A percentile compares a stretch with the other conserved stretches of the same genome.
Evolutionary conservation across 1,139 yeast species (phyloP).

Genomic region (Meyerozyma athensensis): DNA sequence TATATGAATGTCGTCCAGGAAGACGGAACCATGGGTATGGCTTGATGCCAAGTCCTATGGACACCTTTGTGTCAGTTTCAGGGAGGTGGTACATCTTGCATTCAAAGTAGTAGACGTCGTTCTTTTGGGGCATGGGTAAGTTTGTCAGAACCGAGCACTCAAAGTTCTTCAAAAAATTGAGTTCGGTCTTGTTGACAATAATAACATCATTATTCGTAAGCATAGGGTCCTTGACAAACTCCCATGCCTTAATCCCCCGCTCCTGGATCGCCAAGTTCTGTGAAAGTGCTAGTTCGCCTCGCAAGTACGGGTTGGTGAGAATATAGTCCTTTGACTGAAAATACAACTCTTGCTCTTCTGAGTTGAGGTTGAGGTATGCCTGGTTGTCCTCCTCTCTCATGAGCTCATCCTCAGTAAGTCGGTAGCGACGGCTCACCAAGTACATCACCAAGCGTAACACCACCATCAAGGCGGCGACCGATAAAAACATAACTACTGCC

Average conservation of each 20-base stretch:
- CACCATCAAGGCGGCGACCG: constrained; percentile 1
- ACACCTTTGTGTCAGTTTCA: constrained; percentile 38
- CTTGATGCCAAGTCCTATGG: constrained; percentile 44
- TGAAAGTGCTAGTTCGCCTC: constrained; percentile 39
- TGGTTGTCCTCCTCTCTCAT: constrained; percentile 59
- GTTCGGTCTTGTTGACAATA: constrained; percentile 70
- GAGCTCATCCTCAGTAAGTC: constrained; percentile 46
- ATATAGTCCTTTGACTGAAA: constrained; percentile 62
- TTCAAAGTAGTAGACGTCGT: constrained; percentile 90
- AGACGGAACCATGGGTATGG: constrained; percentile 60
- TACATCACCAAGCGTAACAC: constrained; percentile 1
- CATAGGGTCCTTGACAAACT: constrained; percentile 69
- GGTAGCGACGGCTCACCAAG: constrained; percentile 9
- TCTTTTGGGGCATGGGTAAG: constrained; percentile 78
- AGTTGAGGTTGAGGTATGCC: constrained; percentile 56
- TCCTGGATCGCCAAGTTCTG: constrained; percentile 72
- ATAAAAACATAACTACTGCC: constrained; percentile 1
- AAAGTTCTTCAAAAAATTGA: constrained; percentile 65
- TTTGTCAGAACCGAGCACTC: constrained; percentile 81
- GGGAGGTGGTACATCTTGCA: constrained; percentile 59
- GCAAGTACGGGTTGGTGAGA: constrained; percentile 51
- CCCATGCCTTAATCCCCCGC: constrained; percentile 92
- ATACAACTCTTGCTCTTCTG: constrained; percentile 78
- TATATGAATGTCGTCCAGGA: constrained; percentile 52
- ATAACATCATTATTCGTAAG: constrained; percentile 54